phyloP scores from a whole-genome alignment of 148 eudicot genomes.

The Talinum fruticosum region DNA sequence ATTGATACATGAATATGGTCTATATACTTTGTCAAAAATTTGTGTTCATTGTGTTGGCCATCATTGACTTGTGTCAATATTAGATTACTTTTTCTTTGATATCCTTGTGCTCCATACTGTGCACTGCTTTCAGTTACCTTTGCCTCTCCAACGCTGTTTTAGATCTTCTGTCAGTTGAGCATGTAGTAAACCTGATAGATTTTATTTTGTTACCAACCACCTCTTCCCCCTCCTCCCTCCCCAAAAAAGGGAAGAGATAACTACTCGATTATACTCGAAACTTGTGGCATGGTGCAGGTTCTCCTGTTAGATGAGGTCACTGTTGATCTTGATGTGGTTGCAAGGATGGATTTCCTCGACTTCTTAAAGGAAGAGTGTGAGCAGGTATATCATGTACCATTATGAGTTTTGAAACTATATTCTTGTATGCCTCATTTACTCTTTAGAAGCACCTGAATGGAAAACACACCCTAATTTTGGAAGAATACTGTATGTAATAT shows the following conservation, averaged over 20 bases:
- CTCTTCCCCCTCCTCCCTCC: neutral
- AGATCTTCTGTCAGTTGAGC: neutral
- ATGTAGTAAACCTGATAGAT: neutral
- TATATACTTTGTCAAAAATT: too few species aligned
- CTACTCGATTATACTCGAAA: neutral
- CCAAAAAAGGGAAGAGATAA: neutral
- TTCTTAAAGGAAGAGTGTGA: conserved; percentile 91
- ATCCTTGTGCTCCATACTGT: neutral
- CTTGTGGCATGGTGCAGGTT: conserved; percentile 46
- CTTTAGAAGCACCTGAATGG: neutral
- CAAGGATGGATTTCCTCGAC: conserved; percentile 88
- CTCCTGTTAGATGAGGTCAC: conserved; percentile 94
- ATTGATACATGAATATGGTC: neutral
- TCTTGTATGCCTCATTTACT: neutral
- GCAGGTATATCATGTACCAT: conserved; percentile 43
- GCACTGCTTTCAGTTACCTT: neutral
- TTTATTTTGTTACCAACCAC: too few species aligned
- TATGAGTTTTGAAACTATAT: neutral
- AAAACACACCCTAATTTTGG: neutral
- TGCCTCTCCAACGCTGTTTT: neutral
- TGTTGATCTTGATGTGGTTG: conserved; percentile 92
- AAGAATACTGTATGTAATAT: neutral
- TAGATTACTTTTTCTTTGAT: too few species aligned
- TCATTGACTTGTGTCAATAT: neutral
- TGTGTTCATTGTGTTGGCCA: neutral